phyloP scores from a whole-genome alignment of 352 stramenopile genomes.

The Phytopythium oedochilum region DNA sequence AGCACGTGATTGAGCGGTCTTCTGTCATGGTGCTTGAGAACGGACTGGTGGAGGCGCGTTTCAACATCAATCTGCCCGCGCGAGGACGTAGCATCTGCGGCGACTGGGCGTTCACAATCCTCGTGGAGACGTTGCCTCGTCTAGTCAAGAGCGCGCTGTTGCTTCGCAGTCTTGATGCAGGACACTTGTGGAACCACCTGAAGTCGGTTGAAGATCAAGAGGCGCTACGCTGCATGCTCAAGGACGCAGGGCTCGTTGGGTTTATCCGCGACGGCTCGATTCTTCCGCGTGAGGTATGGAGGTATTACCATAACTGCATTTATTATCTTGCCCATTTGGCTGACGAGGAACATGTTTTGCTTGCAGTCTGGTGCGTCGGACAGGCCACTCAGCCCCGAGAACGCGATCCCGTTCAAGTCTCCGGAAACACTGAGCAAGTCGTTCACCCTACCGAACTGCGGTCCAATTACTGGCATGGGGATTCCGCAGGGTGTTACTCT shows the following conservation, averaged over 20 bases:
- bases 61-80: constrained; percentile 95
- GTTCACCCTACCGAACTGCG: constrained; percentile 88
- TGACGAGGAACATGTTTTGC: background rate
- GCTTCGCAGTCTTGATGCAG: constrained; percentile 63
- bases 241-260: constrained; percentile 75
- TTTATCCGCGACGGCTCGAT: constrained; percentile 94
- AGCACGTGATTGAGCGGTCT: constrained; percentile 94
- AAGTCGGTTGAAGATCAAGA: constrained; percentile 92
- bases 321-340: background rate
- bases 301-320: background rate
- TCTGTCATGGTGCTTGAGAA: constrained; percentile 74
- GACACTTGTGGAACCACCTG: constrained; percentile 82
- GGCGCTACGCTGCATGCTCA: constrained; percentile 82
- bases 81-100: constrained; percentile 92
- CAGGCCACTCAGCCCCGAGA: constrained; percentile 29
- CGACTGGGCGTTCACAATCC: constrained; percentile 89
- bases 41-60: constrained; percentile 88
- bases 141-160: constrained; percentile 82
- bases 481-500: constrained; percentile 93
- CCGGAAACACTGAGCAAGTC: constrained; percentile 69
- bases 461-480: constrained; percentile 89
- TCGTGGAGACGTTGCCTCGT: constrained; percentile 85
- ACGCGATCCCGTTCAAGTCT: constrained; percentile 81
- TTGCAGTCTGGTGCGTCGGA: constrained; percentile 55
- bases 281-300: constrained; percentile 70